Percentiles rank a stretch among this genome's conserved stretches.
Evolutionary conservation across 2,329 filamentous ascomycete genomes (phyloP).

Genomic region (Aspergillus spinulosporus): DNA sequence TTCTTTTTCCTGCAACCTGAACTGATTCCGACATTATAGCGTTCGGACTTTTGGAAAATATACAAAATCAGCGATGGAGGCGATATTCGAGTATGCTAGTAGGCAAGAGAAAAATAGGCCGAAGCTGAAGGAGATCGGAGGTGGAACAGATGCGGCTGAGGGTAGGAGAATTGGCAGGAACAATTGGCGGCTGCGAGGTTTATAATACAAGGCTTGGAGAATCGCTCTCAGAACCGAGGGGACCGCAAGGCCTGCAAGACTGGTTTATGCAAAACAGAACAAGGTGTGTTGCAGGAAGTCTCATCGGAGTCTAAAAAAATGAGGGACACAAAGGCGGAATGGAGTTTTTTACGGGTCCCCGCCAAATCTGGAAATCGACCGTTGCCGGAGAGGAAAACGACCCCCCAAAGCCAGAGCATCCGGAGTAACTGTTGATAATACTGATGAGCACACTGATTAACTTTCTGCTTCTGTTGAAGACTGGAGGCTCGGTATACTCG

Average conservation of each 20-base stretch:
- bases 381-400: constrained; percentile 4
- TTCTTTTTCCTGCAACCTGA: constrained; percentile 39
- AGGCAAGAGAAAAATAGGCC: background rate
- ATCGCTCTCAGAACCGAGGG: background rate
- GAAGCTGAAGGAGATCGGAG: background rate
- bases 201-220: background rate
- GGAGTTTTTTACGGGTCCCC: constrained; percentile 5
- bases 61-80: background rate
- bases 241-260: background rate
- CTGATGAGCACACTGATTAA: background rate
- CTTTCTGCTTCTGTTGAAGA: background rate
- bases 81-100: background rate
- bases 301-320: background rate
- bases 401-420: background rate
- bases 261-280: background rate
- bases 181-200: background rate
- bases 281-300: background rate
- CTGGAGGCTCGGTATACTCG: background rate
- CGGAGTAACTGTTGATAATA: background rate
- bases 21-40: constrained; percentile 35
- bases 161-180: background rate
- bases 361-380: constrained; percentile 7
- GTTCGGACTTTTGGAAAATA: background rate
- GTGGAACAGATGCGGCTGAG: background rate
- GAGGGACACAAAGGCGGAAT: constrained; percentile 4